These are phyloP conservation scores for Trametes sp. DNA, from an alignment of 1,284 basidiomycete species.

Conservation along the genomic window DNA sequence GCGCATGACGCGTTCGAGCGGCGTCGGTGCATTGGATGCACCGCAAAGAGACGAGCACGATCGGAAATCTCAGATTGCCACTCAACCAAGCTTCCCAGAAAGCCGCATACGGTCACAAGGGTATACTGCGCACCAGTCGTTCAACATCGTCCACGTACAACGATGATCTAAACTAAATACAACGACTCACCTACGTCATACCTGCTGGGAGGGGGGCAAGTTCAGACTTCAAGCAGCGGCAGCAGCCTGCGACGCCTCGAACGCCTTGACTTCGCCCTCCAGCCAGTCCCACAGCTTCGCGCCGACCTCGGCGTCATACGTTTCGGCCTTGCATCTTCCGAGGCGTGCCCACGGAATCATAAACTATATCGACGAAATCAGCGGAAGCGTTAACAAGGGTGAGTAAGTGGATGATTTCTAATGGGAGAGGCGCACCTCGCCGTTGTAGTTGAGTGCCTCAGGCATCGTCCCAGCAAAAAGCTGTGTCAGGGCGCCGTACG, in stretches of 20 bases:
- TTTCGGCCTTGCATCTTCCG: constrained; percentile 41
- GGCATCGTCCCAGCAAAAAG: constrained; percentile 38
- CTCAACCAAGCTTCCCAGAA: no score
- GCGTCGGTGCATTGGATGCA: no score
- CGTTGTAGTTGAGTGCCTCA: constrained; percentile 33
- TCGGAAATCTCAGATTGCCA: no score
- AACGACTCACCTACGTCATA: no score
- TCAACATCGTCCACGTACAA: no score
- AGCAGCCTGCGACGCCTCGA: constrained; percentile 8
- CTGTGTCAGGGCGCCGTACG: constrained; percentile 35
- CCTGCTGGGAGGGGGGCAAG: no score
- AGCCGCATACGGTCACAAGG: no score
- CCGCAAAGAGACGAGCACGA: no score
- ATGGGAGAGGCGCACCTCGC: constrained; percentile 30
- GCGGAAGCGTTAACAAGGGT: no score
- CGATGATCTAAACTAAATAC: no score
- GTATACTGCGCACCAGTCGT: no score
- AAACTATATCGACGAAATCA: constrained; percentile 41
- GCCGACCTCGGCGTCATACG: constrained; percentile 46
- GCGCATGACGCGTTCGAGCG: no score
- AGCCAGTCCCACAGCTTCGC: constrained; percentile 52
- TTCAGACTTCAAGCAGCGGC: not conserved
- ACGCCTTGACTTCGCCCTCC: constrained; percentile 46
- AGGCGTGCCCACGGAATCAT: constrained; percentile 56
- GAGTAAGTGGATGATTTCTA: not conserved